Conservation (phyloP, 1,284 basidiomycete species). For the Apiotrichum porosum region DNA sequence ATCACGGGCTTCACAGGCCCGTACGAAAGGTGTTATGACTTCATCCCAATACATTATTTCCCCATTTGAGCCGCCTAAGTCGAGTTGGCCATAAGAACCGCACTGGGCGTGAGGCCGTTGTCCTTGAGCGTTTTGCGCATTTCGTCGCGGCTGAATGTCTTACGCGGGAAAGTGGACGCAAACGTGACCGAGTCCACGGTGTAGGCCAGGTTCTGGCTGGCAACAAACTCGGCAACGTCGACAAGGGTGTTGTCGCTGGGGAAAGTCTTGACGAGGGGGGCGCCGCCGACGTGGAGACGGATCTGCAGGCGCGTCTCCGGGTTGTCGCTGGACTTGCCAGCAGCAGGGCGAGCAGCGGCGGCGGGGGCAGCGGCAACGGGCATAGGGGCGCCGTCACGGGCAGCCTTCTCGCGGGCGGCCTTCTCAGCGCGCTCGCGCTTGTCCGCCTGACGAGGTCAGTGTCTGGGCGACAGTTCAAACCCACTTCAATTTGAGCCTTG, state of each 20-base stretch:
- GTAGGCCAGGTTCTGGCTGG: conserved; percentile 63
- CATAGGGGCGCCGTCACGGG: conserved; percentile 63
- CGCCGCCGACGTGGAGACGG: conserved; percentile 69
- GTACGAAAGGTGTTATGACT: too few species aligned
- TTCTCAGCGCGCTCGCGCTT: conserved; percentile 83
- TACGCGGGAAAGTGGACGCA: conserved; percentile 72
- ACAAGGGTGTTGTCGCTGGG: conserved; percentile 69
- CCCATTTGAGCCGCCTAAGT: too few species aligned
- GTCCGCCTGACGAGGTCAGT: conserved; percentile 56
- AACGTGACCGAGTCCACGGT: conserved; percentile 71
- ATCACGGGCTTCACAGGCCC: too few species aligned
- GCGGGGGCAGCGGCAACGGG: conserved; percentile 48
- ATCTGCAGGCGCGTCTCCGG: conserved; percentile 78
- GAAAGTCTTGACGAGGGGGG: conserved; percentile 72
- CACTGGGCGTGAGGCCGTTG: conserved; percentile 48
- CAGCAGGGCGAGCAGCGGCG: conserved; percentile 24
- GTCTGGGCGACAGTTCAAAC: background rate
- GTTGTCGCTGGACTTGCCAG: conserved; percentile 64
- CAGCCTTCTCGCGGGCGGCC: conserved; percentile 76
- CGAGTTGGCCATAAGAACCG: conserved; percentile 40
- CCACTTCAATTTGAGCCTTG: conserved; percentile 78
- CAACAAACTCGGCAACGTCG: conserved; percentile 80
- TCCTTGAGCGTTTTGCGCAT: conserved; percentile 45
- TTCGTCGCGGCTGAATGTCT: conserved; percentile 41
- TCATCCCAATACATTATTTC: too few species aligned